phyloP scores from a whole-genome alignment of 768 basidiomycete genomes.

The Mycena albidolilacea region DNA sequence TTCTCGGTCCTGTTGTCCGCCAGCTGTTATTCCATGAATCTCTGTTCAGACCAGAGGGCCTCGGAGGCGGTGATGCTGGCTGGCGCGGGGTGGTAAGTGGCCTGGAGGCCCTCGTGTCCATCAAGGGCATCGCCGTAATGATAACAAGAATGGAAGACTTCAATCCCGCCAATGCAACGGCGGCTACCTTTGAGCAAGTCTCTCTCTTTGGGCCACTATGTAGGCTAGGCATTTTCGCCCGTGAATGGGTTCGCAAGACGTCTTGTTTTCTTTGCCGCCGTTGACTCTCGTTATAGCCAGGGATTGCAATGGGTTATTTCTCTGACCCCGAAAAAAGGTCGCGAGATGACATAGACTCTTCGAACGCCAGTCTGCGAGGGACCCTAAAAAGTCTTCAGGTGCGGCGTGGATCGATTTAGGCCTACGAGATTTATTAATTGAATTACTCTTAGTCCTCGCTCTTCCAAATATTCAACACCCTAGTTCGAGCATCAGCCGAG shows the following conservation, averaged over 20 bases:
- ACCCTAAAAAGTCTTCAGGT: slow-evolving; percentile 91
- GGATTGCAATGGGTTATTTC: slow-evolving; percentile 85
- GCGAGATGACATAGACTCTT: slow-evolving; percentile 83
- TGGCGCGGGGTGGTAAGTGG: slow-evolving; percentile 93
- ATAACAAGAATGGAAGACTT: slow-evolving; percentile 83
- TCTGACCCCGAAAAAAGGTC: slow-evolving; percentile 86
- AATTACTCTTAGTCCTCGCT: slow-evolving; percentile 63
- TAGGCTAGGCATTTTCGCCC: slow-evolving; percentile 87
- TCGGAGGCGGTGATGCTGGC: slow-evolving; percentile 78
- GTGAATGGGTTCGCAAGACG: slow-evolving; percentile 81
- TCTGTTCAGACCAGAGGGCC: slow-evolving; percentile 75
- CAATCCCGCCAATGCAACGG: slow-evolving; percentile 74
- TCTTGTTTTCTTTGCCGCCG: not conserved
- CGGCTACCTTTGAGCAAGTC: slow-evolving; percentile 71
- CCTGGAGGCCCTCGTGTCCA: slow-evolving; percentile 81
- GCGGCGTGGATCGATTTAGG: not conserved
- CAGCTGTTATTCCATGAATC: slow-evolving; percentile 75
- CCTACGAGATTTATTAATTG: not conserved
- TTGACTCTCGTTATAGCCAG: slow-evolving; percentile 65
- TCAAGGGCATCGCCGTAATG: slow-evolving; percentile 89
- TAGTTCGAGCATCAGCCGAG: slow-evolving; percentile 87
- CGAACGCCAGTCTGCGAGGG: slow-evolving; percentile 87
- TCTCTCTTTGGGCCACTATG: slow-evolving; percentile 90
- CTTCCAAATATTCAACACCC: slow-evolving; percentile 89
- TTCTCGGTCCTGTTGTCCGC: slow-evolving; percentile 83